Evolutionary conservation across 352 stramenopile species (phyloP), one percentile per base, ranked within the genome.

Genomic region (Phytophthora sansomeana): DNA sequence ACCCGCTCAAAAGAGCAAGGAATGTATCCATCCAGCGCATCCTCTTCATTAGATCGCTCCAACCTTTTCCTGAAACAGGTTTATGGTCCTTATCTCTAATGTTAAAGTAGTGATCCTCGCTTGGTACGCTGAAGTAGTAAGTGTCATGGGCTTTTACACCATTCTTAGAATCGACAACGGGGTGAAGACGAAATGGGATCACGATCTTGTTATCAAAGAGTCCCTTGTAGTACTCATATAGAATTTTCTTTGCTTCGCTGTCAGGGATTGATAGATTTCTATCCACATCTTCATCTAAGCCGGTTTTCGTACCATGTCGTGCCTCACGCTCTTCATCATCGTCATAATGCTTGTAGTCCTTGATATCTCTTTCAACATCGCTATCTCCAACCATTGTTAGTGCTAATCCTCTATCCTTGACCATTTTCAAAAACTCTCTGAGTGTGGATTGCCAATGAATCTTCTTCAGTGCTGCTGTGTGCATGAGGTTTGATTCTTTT

Each of bases 201-300:
- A 49, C 42, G 5, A 63, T 30, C 33, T 55, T 54, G 21, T 63
- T 63, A 42, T 55, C 55, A 49, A 42, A 55, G 28, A 63, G 55
- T 33, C 55, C 10, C 14, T 63, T 63, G 33, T 63, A 63, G 55
- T 63, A 63, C 30, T 63, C 55, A 38, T 56, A 55, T 41, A 63
- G 7, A 38, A 63, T 50, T 55, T 55, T 55, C 52, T 59, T 59
- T n/a, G 52, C 52, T 59, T 59, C 38, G 14, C 52, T 59, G 13
- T 59, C 38, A 50, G 52, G 52, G 38, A 59, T 61, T 26, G 41
- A 38, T 53, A 53, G 54, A 29, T 46, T 30, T 44, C 38, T 44
- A 51, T 65, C 21, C 33, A 65, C 46, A 58, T 58, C 47, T 46
- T 58, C 36, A 65, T 65, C 46, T 50, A 58, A 38, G 21, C 46